phyloP scores from a whole-genome alignment of 2,329 filamentous ascomycete species.

The Pseudopithomyces maydicus region DNA sequence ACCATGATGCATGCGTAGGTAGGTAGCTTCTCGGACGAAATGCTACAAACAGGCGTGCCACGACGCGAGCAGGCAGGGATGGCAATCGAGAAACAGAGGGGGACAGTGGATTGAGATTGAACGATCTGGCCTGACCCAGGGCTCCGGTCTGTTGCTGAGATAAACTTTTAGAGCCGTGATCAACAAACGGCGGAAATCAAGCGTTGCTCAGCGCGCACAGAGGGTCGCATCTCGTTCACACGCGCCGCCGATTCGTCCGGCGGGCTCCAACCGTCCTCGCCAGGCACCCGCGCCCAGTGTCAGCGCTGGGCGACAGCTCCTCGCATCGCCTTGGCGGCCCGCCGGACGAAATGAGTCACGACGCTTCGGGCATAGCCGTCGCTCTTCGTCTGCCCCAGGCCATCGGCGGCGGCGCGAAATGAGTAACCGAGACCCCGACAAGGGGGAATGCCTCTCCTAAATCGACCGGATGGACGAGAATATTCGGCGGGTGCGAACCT shows the following conservation, averaged over 20 bases:
- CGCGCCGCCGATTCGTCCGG: not conserved
- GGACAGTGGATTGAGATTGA: no score
- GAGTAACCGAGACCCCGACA: not conserved
- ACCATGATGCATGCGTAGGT: no score
- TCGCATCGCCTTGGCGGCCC: not conserved
- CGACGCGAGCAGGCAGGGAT: no score
- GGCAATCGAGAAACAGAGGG: no score
- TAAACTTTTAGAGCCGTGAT: not conserved
- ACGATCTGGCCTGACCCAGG: no score
- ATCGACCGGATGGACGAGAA: conserved; percentile 4
- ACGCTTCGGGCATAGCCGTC: not conserved
- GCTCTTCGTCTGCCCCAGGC: not conserved
- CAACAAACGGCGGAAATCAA: not conserved
- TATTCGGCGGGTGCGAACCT: not conserved
- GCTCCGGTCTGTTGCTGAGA: not conserved
- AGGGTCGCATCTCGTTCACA: not conserved
- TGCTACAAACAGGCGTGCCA: no score
- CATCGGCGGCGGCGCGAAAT: conserved; percentile 3
- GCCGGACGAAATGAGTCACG: conserved; percentile 5
- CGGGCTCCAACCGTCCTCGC: not conserved
- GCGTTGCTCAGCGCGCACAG: not conserved
- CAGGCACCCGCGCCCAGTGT: not conserved
- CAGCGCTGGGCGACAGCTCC: not conserved
- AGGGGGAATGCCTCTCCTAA: not conserved
- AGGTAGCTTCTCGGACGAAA: no score